Evolutionary conservation across 495 filamentous ascomycete genomes (phyloP).

Genomic region (Podospora conica): DNA sequence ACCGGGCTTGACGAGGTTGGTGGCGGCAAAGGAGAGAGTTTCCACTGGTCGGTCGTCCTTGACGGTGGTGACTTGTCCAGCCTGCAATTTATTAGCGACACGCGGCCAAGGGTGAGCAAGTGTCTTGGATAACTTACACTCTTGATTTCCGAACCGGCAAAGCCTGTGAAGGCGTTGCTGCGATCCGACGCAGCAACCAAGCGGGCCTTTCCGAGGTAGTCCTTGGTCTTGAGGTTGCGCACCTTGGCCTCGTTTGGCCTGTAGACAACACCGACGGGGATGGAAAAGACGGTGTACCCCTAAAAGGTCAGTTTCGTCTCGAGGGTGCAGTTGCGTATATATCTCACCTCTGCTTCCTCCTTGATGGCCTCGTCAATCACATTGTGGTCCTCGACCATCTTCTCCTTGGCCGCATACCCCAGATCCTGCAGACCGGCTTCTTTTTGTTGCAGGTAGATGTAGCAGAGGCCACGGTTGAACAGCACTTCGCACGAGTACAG

Average conservation of each 20-base stretch:
- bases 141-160: slow-evolving; percentile 68
- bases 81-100: slow-evolving; percentile 9
- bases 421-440: slow-evolving; percentile 87
- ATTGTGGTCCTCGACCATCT: slow-evolving; percentile 88
- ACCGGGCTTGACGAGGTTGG: slow-evolving; percentile 82
- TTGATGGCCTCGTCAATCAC: slow-evolving; percentile 96
- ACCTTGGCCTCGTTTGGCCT: slow-evolving; percentile 96
- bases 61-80: slow-evolving; percentile 19
- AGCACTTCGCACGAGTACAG: slow-evolving; percentile 96
- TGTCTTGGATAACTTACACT: slow-evolving; percentile 35
- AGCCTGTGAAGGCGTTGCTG: slow-evolving; percentile 68
- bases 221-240: slow-evolving; percentile 92
- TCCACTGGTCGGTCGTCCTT: slow-evolving; percentile 71
- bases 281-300: slow-evolving; percentile 99
- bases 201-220: slow-evolving; percentile 91
- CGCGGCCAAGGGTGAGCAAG: not conserved
- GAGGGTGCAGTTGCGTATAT: slow-evolving; percentile 7
- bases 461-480: slow-evolving; percentile 96
- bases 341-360: slow-evolving; percentile 80
- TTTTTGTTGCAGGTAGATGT: slow-evolving; percentile 92
- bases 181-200: slow-evolving; percentile 88
- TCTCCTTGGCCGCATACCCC: slow-evolving; percentile 89
- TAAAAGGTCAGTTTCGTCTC: slow-evolving; percentile 31
- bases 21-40: slow-evolving; percentile 81
- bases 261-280: slow-evolving; percentile 92